Evolutionary conservation across 2,329 filamentous ascomycete species (phyloP).

Genomic region (Alternaria infectoria): DNA sequence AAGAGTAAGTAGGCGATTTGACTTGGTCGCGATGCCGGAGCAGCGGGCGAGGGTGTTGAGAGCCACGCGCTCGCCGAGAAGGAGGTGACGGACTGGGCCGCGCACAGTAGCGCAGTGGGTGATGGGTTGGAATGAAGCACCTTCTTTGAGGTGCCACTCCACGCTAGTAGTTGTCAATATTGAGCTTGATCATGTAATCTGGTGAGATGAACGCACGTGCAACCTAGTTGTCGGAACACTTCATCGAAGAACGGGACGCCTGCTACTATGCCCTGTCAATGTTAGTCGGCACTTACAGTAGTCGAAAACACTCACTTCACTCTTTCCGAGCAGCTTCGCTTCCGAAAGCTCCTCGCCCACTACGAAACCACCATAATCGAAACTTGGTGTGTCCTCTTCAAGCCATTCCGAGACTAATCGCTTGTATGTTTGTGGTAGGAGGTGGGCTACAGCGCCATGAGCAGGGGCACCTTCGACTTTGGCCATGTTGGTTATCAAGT

Average conservation of each 20-base stretch:
- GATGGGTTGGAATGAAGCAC: constrained; percentile 66
- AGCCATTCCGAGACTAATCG: constrained; percentile 82
- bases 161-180: constrained; percentile 57
- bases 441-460: constrained; percentile 69
- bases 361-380: constrained; percentile 97
- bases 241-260: constrained; percentile 96
- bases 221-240: constrained; percentile 87
- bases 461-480: constrained; percentile 59
- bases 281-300: neutral
- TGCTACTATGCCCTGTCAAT: constrained; percentile 74
- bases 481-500: constrained; percentile 11
- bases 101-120: constrained; percentile 78
- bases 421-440: constrained; percentile 87
- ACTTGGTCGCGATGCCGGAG: constrained; percentile 82
- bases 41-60: constrained; percentile 90
- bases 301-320: constrained; percentile 49
- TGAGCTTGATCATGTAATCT: neutral
- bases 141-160: constrained; percentile 84
- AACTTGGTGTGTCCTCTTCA: constrained; percentile 92
- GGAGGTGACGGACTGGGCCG: constrained; percentile 80
- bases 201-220: constrained; percentile 61
- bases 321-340: constrained; percentile 63
- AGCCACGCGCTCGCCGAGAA: constrained; percentile 92
- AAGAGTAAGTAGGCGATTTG: constrained; percentile 56
- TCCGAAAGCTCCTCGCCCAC: constrained; percentile 71